Base-by-base conservation (phyloP, 345 rosid species). In the Garcia nutans region DNA sequence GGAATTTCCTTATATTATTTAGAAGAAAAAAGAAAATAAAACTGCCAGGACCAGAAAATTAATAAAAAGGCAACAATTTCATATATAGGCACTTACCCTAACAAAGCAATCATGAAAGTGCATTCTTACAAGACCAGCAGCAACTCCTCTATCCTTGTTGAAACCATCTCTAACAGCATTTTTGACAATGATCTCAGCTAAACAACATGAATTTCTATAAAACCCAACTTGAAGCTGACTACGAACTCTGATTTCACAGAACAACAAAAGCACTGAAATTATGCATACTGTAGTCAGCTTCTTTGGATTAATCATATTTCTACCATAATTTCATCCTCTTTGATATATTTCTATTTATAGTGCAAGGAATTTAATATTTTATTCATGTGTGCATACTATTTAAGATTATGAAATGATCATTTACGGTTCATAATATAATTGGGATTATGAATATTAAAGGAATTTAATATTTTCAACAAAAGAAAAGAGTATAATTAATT, bases 61-160 rank as follows among this genome's bases (percentile, higher is more conserved):
- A 28, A 16, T 65, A 9, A 0, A 16, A 16, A 22, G 13, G 64
- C 3, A 1, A 60, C 31, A 12, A 11, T 3, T 22, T 0, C 24
- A 19, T 8, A 28, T 28, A 28, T 2, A 1, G 3, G 19, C 1
- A 71, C 84, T 75, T 58, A 86, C 91, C 83, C 89, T 74, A 56
- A 85, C 86, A 74, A 89, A 88, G 73, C 91, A 89, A 56, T 89
- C 93, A 33, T 86, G 93, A 73, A 89, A 88, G 73, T 86, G 88
- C 90, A 89, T 77, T 80, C 90, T 77, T 56, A 88, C 72, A 10
- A 89, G 85, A 20, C 85, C 89, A 24, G 91, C 84, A 63, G 84
- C 87, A 5, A 88, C 44, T 20, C 89, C 91, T 64, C 0, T 74
- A 66, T 88, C 82, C 59, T 47, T 78, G 2, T 2, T 1, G 55